Conservation (phyloP, 139 green algal genomes). For the Closterium sp. region DNA sequence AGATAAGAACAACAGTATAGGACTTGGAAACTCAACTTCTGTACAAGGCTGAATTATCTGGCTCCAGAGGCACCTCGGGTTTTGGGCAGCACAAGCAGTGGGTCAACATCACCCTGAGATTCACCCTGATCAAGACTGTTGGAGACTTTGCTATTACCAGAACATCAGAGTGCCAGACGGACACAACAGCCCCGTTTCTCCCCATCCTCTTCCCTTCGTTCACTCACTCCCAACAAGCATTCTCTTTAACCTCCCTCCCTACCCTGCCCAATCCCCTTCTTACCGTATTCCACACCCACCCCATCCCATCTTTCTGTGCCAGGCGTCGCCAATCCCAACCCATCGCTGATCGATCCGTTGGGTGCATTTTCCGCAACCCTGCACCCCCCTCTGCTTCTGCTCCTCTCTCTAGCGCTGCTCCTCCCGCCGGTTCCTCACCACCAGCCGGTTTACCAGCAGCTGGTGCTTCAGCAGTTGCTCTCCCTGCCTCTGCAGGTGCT, state of each 20-base stretch:
- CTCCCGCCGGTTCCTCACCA: not conserved
- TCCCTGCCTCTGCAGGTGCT: constrained; percentile 37
- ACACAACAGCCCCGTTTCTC: not conserved
- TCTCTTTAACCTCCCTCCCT: too few relatives aligned
- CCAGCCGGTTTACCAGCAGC: not conserved
- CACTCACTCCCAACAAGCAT: not conserved
- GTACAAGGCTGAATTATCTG: too few relatives aligned
- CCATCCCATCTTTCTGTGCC: not conserved
- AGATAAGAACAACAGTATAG: too few relatives aligned
- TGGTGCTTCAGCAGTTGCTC: not conserved
- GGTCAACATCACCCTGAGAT: too few relatives aligned
- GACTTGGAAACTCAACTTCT: too few relatives aligned
- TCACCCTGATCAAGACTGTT: too few relatives aligned
- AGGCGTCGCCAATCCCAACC: not conserved
- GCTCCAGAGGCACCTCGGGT: too few relatives aligned
- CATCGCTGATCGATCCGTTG: not conserved
- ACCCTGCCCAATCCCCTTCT: too few relatives aligned
- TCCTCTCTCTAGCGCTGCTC: not conserved
- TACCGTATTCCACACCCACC: too few relatives aligned
- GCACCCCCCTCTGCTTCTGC: not conserved
- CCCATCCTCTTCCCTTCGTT: not conserved
- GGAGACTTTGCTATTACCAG: too few relatives aligned
- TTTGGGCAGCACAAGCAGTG: too few relatives aligned
- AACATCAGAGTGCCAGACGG: too few relatives aligned
- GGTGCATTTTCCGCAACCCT: not conserved